Evolutionary conservation across 345 rosid genomes (phyloP), one percentile per base, ranked within the genome.

Genomic region (Melastoma malabathricum): DNA sequence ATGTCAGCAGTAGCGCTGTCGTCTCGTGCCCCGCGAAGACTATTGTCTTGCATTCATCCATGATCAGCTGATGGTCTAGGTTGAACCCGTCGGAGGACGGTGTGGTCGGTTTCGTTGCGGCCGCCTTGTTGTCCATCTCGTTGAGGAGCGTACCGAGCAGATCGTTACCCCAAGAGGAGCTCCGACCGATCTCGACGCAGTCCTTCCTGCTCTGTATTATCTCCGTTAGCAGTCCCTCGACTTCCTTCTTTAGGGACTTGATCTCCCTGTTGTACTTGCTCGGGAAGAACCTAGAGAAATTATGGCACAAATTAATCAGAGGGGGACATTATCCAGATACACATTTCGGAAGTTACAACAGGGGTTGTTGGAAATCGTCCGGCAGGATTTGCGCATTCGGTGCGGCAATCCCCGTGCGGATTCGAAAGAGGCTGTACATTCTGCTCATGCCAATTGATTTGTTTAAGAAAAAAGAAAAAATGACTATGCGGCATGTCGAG

Each of bases 11-110:
- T 23, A 84, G 75, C 19, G 98, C 75, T 3, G 97, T 84, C 12
- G 98, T 87, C 67, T 92, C 98, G 52, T 92, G 97, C 34, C 98
- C 98, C 4, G 95, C 90, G 51, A 92, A 92, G 74, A 87, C 87
- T 73, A 92, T 87, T 23, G 98, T 92, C 48, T 92, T 92, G 77
- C 95, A 84, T 51, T 87, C 95, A 50, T 92, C 98, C 98, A 92
- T 87, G 38, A 92, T 79, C 69, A 87, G 41, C 59, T 87, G 98
- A n/a, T 79, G 58, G 56, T 77, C 76, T 43, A 77, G 48, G 47
- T 66, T 64, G 41, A 71, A 70, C 2, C 73, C 77, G 48, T 64
- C 64, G 14, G 25, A 4, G 25, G 25, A 22, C 4, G 25, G 4
- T 4, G 25, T 2, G 25, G 23, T 59, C 45, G 59, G 18, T 44